Evolutionary conservation across 192 early-diverging fungal species (phyloP).

Genomic region (Obelidium mucronatum): DNA sequence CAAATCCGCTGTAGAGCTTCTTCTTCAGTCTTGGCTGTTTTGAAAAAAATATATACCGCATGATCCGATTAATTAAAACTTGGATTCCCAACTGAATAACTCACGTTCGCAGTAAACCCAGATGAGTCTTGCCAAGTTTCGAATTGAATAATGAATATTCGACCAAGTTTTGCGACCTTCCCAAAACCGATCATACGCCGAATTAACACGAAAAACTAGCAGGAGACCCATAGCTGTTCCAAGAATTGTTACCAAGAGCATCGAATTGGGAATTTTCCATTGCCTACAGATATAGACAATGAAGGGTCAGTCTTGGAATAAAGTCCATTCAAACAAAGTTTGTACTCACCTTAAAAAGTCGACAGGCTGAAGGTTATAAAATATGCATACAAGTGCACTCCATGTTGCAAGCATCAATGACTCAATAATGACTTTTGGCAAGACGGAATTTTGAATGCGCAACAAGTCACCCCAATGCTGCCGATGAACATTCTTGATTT

Average conservation of each 20-base stretch:
- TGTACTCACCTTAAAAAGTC: constrained; percentile 15
- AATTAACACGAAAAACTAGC: constrained; percentile 78
- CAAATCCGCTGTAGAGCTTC: constrained; percentile 67
- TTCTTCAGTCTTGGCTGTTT: constrained; percentile 13
- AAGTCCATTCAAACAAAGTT: not conserved
- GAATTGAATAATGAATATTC: constrained; percentile 68
- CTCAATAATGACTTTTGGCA: constrained; percentile 16
- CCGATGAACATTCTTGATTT: not conserved
- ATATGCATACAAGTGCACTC: constrained; percentile 24
- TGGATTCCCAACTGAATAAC: not conserved
- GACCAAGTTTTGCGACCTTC: constrained; percentile 89
- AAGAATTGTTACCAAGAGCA: constrained; percentile 49
- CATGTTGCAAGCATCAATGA: constrained; percentile 7
- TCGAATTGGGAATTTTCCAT: constrained; percentile 38
- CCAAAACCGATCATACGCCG: constrained; percentile 43
- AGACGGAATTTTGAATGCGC: constrained; percentile 4
- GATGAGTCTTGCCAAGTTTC: constrained; percentile 79
- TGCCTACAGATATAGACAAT: not conserved
- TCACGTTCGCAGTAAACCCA: constrained; percentile 59
- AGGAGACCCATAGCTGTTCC: constrained; percentile 63
- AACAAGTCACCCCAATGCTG: constrained; percentile 21
- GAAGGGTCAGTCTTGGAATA: too few relatives aligned
- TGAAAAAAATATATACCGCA: not conserved
- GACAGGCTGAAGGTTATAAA: constrained; percentile 8
- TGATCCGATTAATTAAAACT: not conserved